These are phyloP conservation scores for Quercus dentata DNA, from an alignment of 306 rosid genomes.

Conservation along the genomic window DNA sequence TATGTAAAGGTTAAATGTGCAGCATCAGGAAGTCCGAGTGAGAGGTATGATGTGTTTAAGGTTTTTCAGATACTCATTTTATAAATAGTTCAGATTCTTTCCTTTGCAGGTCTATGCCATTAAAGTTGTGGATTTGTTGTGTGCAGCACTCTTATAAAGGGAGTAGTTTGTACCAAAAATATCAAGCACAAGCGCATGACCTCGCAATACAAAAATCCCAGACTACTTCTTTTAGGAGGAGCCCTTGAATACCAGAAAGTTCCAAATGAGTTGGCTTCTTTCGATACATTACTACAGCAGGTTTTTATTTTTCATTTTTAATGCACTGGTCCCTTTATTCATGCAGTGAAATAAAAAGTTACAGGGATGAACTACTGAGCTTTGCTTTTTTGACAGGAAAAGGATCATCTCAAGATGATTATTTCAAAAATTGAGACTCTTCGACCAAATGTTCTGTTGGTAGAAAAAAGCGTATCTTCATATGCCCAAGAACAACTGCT, in stretches of 20 bases:
- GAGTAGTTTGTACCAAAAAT: constrained; percentile 93
- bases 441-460: constrained; percentile 90
- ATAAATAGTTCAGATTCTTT: neutral
- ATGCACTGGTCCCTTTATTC: neutral
- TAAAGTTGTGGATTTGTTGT: constrained; percentile 18
- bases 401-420: constrained; percentile 74
- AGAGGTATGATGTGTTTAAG: constrained; percentile 52
- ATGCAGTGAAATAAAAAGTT: neutral
- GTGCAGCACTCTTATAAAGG: constrained; percentile 78
- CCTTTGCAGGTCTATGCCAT: neutral
- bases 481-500: constrained; percentile 76
- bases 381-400: constrained; percentile 62
- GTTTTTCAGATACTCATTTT: constrained; percentile 8
- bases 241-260: constrained; percentile 91
- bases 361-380: constrained; percentile 10
- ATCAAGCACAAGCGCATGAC: constrained; percentile 99
- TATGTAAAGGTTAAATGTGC: constrained; percentile 92
- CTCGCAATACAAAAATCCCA: constrained; percentile 80
- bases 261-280: constrained; percentile 84
- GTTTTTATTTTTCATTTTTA: constrained; percentile 45
- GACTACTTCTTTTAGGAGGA: constrained; percentile 79
- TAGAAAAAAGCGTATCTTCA: constrained; percentile 88
- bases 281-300: constrained; percentile 85
- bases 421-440: constrained; percentile 86
- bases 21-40: constrained; percentile 79